Conservation (phyloP, 495 filamentous ascomycete species). For the Cercophora samala region DNA sequence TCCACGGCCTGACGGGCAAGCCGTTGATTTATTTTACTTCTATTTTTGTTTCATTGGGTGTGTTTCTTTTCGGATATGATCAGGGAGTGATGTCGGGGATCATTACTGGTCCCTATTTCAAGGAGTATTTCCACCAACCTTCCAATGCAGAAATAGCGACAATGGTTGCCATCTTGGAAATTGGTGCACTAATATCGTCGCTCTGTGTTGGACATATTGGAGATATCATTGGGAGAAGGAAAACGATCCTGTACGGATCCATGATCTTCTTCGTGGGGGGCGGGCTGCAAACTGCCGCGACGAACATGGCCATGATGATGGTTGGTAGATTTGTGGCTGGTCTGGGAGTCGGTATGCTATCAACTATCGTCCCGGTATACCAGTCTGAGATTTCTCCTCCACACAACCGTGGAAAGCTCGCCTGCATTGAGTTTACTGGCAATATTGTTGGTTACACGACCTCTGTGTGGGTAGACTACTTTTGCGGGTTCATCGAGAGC, state of each 20-base stretch:
- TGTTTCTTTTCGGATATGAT: slow-evolving; percentile 98
- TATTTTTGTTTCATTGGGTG: slow-evolving; percentile 95
- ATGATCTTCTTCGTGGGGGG: slow-evolving; percentile 89
- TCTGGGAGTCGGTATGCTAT: slow-evolving; percentile 88
- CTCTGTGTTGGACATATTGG: slow-evolving; percentile 84
- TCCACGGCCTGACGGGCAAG: slow-evolving; percentile 92
- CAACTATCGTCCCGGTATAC: slow-evolving; percentile 96
- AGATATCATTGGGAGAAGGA: slow-evolving; percentile 85
- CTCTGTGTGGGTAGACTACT: slow-evolving; percentile 98
- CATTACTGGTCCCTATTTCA: slow-evolving; percentile 86
- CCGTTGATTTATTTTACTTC: slow-evolving; percentile 95
- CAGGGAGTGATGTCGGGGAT: slow-evolving; percentile 99
- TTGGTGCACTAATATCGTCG: slow-evolving; percentile 90
- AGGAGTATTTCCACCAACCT: slow-evolving; percentile 87
- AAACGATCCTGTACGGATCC: slow-evolving; percentile 91
- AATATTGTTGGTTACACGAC: slow-evolving; percentile 94
- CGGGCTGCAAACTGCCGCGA: slow-evolving; percentile 76
- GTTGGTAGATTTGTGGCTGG: slow-evolving; percentile 86
- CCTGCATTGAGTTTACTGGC: slow-evolving; percentile 96
- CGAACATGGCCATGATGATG: slow-evolving; percentile 87
- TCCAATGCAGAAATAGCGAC: slow-evolving; percentile 81
- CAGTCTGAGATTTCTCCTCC: slow-evolving; percentile 97
- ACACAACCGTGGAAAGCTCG: slow-evolving; percentile 90
- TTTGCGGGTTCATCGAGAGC: slow-evolving; percentile 83
- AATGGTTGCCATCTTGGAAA: slow-evolving; percentile 93